Evolutionary conservation across 1,284 basidiomycete species (phyloP), one percentile per base, ranked within the genome.

Genomic region (Cryptococcus sp.): DNA sequence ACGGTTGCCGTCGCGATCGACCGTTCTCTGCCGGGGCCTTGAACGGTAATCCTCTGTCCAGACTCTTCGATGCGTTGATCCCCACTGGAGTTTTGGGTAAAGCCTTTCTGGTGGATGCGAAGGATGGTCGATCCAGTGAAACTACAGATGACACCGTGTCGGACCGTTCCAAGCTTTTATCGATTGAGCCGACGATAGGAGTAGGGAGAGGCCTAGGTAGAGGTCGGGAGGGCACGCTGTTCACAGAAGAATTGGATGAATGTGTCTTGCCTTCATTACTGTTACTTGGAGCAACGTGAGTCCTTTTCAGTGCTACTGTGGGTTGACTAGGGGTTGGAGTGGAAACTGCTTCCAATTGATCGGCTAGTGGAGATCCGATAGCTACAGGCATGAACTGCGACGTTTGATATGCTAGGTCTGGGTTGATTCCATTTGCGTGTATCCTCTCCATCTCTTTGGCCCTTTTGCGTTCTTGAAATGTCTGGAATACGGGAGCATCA

Each of bases 111-210:
- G 56, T 50, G 1, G 55, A 61, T n/a, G 54, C 52, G 47, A 66
- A 70, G 4, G 58, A 64, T n/a, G 57, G 55, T 0, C 72, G 64
- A 56, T 76, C 74, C 1, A 76, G 59, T 0, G 73, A 76, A 51
- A 68, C 71, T 35, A 76, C 60, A 1, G 74, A 74, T 6, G 72
- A 69, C 34, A 73, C 49, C 0, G 74, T 76, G 51, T 76, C 72
- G 1, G 73, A 73, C 7, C 73, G 63, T 30, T 73, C 70, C 8
- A 74, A 5, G 23, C 38, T 44, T 5, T 33, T 8, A 23, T 11
- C 11, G 50, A 30, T 14, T 11, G 31, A 32, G 33, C 7, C 31
- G 34, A 35, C 5, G 44, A 49, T 10, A 46, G 30, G 30, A n/a
- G 15, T n/a, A 30, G 49, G 43, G 32, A 36, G 37, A 15, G 53